Base-by-base conservation (phyloP, 179 eudicot species). In the Gypsophila paniculata region DNA sequence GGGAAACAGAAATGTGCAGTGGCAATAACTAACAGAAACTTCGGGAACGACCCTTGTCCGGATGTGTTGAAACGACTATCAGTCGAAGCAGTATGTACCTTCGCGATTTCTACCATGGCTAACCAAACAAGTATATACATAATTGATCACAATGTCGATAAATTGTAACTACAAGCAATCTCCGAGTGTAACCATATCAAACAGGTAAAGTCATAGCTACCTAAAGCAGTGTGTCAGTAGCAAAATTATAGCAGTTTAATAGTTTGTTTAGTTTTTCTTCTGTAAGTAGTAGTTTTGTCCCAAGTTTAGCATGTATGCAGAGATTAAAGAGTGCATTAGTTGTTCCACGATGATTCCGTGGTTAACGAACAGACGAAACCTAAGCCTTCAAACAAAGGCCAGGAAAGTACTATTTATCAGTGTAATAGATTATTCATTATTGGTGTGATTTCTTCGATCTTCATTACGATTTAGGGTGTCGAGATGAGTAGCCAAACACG, bases 1-100 rank as follows among this genome's bases (percentile, higher is more conserved):
- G 98, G 99, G 48, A 75, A 81, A 75, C 86, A 86, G 74, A 85
- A 74, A 59, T 95, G 99, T 78, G 78, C 85, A 19, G 96, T 95
- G 78, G 57, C 84, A 42, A 83, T 95, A 83, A 79, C 91, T 53
- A 92, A 87, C 82, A 85, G 84, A 70, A 87, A 87, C 76, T 95
- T 95, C 23, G 91, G 89, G 71, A 76, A 77, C 42, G 99, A 92
- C 77, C 99, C 99, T 13, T 95, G 99, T 82, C 99, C 94, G 1
- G 83, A 90, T 68, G 90, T 85, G 57, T 60, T 95, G 82, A 92
- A 95, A 82, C 85, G 95, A 67, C 67, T 95, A 66, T 84, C 95
- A 21, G 99, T 95, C 15, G 96, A 95, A 82, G 99, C 96, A 9
- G 59, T 82, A 62, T 94, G 99, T 68, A 81, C 86, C 15, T 89